phyloP scores from a whole-genome alignment of 2,329 filamentous ascomycete genomes.

The Fusarium sp. region DNA sequence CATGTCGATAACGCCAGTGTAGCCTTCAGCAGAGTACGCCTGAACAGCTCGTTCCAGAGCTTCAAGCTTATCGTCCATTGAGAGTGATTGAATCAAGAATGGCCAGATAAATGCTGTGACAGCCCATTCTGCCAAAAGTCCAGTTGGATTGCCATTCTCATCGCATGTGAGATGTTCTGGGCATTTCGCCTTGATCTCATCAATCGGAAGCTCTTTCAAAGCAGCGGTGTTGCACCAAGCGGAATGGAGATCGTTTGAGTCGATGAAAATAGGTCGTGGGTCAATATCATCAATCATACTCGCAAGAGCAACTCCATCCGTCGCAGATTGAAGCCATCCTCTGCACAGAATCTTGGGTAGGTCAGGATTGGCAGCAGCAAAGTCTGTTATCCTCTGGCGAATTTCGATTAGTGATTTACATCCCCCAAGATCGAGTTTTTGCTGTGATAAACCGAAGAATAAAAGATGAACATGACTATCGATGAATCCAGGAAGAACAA shows the following conservation, averaged over 20 bases:
- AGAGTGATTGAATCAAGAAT: conserved; percentile 52
- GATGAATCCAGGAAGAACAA: conserved; percentile 60
- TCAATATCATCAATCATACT: conserved; percentile 57
- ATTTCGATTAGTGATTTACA: conserved; percentile 58
- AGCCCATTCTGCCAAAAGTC: conserved; percentile 57
- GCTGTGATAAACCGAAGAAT: conserved; percentile 58
- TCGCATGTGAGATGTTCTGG: conserved; percentile 58
- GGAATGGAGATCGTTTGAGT: conserved; percentile 61
- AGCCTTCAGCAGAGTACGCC: conserved; percentile 57
- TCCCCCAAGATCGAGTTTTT: conserved; percentile 55
- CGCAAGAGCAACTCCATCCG: conserved; percentile 50
- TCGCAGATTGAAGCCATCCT: conserved; percentile 59
- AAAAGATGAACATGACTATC: conserved; percentile 64
- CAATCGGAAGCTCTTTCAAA: conserved; percentile 55
- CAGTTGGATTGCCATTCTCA: conserved; percentile 53
- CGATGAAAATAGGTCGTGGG: conserved; percentile 60
- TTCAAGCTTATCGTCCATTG: conserved; percentile 53
- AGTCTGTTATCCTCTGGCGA: conserved; percentile 50
- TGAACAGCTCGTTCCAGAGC: conserved; percentile 56
- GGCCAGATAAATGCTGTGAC: conserved; percentile 60
- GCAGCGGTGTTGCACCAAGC: conserved; percentile 61
- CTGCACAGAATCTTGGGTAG: conserved; percentile 57
- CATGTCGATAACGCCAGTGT: conserved; percentile 63
- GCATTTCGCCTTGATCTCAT: conserved; percentile 52
- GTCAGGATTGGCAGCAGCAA: conserved; percentile 53